Percentiles rank a stretch among this genome's conserved stretches.
phyloP scores from a whole-genome alignment of 2,329 filamentous ascomycete genomes.

The Hypoxylon rubiginosum region DNA sequence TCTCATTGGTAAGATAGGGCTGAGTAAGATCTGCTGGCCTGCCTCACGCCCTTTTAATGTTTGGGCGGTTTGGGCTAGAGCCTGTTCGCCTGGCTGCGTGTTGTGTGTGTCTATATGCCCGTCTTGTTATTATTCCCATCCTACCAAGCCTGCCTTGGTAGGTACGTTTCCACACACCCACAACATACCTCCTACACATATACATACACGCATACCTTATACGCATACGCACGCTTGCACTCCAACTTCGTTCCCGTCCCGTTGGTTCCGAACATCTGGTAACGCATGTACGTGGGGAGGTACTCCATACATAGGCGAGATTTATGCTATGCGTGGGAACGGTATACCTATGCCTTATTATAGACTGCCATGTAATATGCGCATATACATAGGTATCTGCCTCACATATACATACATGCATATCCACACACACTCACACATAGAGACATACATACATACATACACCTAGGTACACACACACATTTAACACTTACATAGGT shows the following conservation, averaged over 20 bases:
- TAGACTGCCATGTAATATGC: conserved; percentile 6
- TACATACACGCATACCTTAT: conserved; percentile 4
- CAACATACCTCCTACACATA: neutral
- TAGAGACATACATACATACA: no score
- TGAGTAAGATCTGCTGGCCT: conserved; percentile 33
- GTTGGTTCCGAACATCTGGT: conserved; percentile 33
- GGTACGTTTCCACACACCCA: neutral
- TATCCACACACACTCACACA: conserved; percentile 1
- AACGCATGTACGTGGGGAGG: conserved; percentile 8
- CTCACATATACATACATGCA: conserved; percentile 10
- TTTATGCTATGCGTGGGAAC: conserved; percentile 7
- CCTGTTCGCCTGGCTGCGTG: neutral
- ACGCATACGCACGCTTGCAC: neutral
- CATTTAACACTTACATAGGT: neutral
- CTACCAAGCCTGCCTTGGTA: neutral
- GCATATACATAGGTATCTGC: no score
- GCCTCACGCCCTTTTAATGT: no score
- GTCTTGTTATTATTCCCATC: neutral
- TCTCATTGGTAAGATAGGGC: conserved; percentile 39
- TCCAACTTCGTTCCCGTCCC: conserved; percentile 20
- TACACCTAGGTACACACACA: no score
- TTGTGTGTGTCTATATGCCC: neutral
- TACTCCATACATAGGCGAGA: neutral
- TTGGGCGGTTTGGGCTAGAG: neutral
- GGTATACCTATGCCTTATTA: conserved; percentile 4